phyloP scores from a whole-genome alignment of 345 rosid genomes.

The Eucalyptus sp. region DNA sequence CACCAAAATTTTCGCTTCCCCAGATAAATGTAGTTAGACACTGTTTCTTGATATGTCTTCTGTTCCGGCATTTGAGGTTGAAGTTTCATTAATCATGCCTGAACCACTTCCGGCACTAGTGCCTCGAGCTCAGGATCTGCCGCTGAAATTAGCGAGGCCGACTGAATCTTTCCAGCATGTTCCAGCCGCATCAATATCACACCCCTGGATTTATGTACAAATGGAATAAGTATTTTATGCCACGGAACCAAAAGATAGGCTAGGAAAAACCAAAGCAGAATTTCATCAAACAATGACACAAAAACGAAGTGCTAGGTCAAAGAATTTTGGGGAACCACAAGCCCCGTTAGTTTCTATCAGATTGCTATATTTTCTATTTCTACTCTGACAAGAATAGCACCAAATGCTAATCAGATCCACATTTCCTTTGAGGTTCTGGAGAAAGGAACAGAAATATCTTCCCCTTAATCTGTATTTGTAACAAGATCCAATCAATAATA shows the following conservation, averaged over 20 bases:
- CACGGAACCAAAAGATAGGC: background rate
- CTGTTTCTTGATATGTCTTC: background rate
- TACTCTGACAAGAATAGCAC: background rate
- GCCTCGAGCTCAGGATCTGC: conserved; percentile 38
- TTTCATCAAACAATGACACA: background rate
- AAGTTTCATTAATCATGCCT: background rate
- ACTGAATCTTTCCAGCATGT: conserved; percentile 82
- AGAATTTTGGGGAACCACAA: background rate
- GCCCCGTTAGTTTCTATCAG: background rate
- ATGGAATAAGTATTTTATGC: background rate
- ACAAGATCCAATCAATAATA: background rate
- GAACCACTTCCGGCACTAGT: background rate
- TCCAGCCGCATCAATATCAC: conserved; percentile 92
- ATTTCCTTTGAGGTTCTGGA: background rate
- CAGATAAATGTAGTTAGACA: background rate
- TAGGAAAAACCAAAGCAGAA: background rate
- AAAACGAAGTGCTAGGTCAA: background rate
- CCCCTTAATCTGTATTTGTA: background rate
- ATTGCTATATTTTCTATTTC: background rate
- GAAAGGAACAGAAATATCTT: background rate
- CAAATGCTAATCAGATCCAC: background rate
- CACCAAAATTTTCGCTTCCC: background rate
- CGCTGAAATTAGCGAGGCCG: conserved; percentile 73
- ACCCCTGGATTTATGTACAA: conserved; percentile 36
- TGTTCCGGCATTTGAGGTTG: background rate